A percentile compares a stretch with the other conserved stretches of the same genome.
Evolutionary conservation across 768 basidiomycete genomes (phyloP).

Genomic region (Botryobasidium botryosum): DNA sequence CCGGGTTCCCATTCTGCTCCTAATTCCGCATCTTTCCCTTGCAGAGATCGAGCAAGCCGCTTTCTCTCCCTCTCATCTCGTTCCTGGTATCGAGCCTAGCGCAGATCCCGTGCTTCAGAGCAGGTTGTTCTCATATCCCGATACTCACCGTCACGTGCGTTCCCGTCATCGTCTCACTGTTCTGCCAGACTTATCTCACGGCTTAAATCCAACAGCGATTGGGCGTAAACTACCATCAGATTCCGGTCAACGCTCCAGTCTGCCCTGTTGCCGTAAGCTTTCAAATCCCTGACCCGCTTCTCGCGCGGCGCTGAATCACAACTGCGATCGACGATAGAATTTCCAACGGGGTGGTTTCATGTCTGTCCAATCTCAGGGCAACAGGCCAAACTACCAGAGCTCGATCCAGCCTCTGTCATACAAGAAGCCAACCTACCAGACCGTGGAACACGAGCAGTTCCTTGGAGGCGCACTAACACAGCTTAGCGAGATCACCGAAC

Average conservation of each 20-base stretch:
- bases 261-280: conserved; percentile 37
- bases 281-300: conserved; percentile 53
- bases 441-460: conserved; percentile 53
- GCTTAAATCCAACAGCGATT: conserved; percentile 14
- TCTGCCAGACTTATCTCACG: conserved; percentile 61
- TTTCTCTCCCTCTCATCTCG: conserved; percentile 73
- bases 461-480: conserved; percentile 37
- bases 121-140: conserved; percentile 81
- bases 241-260: conserved; percentile 74
- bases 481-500: conserved; percentile 54
- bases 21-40: too few species aligned
- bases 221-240: conserved; percentile 36
- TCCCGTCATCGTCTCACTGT: conserved; percentile 67
- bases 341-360: conserved; percentile 54
- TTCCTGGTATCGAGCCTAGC: conserved; percentile 81
- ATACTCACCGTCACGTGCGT: conserved; percentile 27
- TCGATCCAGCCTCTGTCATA: conserved; percentile 57
- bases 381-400: conserved; percentile 77
- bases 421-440: conserved; percentile 26
- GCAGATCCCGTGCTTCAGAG: conserved; percentile 88
- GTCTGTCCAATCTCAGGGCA: conserved; percentile 61
- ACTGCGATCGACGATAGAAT: too few species aligned
- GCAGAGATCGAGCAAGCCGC: conserved; percentile 31
- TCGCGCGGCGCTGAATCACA: too few species aligned
- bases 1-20: too few species aligned